Evolutionary conservation across 2,329 filamentous ascomycete genomes (phyloP).

Genomic region (Cytospora mali): DNA sequence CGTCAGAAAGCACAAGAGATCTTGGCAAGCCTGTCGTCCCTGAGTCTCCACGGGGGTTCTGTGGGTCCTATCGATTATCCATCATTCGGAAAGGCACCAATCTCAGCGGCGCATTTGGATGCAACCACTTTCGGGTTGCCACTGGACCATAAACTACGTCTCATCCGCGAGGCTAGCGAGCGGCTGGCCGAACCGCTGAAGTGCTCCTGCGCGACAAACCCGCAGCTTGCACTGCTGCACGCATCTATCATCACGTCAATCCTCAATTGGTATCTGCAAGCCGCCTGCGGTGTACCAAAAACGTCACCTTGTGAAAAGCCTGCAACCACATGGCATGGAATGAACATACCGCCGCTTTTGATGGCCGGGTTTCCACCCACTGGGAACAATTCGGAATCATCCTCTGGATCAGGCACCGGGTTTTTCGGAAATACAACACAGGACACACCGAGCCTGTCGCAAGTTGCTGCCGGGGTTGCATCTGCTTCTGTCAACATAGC

Average conservation of each 20-base stretch:
- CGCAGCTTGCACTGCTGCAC: conserved; percentile 33
- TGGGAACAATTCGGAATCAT: too few species aligned
- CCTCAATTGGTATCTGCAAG: conserved; percentile 33
- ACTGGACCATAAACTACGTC: conserved; percentile 33
- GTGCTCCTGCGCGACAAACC: conserved; percentile 31
- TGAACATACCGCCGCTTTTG: too few species aligned
- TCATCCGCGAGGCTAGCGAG: conserved; percentile 34
- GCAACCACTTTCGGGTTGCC: conserved; percentile 16
- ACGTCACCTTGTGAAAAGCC: background rate
- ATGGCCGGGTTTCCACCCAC: too few species aligned
- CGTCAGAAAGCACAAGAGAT: too few species aligned
- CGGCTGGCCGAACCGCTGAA: conserved; percentile 30
- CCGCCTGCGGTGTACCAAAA: conserved; percentile 26
- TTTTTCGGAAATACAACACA: too few species aligned
- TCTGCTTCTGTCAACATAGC: conserved; percentile 29
- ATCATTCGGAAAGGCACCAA: background rate
- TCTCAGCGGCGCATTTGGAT: conserved; percentile 15
- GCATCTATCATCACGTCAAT: conserved; percentile 34
- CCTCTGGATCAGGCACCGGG: too few species aligned
- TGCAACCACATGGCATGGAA: too few species aligned
- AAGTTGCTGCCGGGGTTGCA: too few species aligned
- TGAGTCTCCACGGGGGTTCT: too few species aligned
- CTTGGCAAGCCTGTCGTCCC: too few species aligned
- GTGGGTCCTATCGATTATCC: too few species aligned
- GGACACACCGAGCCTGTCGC: too few species aligned